Conservation (phyloP, 345 rosid species). For the Theobroma cacao region DNA sequence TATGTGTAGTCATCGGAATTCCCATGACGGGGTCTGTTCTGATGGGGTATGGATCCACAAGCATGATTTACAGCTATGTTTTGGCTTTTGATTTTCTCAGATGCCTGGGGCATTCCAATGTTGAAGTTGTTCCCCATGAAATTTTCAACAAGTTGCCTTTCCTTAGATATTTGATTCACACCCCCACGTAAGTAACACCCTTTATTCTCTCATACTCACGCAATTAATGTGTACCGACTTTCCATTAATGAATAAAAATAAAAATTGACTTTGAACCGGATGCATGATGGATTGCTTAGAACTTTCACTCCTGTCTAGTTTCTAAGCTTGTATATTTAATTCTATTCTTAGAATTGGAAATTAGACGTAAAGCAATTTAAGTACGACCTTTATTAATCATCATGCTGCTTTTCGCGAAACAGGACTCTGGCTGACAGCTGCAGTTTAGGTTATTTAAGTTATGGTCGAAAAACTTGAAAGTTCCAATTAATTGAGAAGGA, state of each 20-base stretch:
- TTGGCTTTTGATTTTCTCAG: constrained; percentile 67
- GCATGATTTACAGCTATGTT: constrained; percentile 55
- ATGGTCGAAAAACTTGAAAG: background rate
- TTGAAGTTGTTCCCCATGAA: constrained; percentile 65
- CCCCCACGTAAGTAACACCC: constrained; percentile 70
- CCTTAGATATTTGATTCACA: constrained; percentile 67
- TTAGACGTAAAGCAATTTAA: background rate
- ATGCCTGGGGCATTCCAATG: constrained; percentile 84
- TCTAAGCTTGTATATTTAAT: background rate
- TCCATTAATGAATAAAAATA: background rate
- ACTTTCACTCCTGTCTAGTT: background rate
- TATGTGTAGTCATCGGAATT: constrained; percentile 50
- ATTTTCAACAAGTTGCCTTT: constrained; percentile 56
- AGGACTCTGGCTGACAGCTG: background rate
- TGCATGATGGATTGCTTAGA: background rate
- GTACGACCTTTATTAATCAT: background rate
- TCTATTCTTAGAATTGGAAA: background rate
- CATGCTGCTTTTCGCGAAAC: background rate
- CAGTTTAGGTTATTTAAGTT: background rate
- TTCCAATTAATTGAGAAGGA: background rate
- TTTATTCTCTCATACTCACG: background rate
- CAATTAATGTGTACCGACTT: constrained; percentile 1
- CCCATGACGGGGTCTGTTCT: constrained; percentile 65
- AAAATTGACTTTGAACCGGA: background rate
- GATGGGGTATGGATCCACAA: constrained; percentile 66